Evolutionary conservation across 441 rosid species (phyloP).

Genomic region (Corymbia citriodora): DNA sequence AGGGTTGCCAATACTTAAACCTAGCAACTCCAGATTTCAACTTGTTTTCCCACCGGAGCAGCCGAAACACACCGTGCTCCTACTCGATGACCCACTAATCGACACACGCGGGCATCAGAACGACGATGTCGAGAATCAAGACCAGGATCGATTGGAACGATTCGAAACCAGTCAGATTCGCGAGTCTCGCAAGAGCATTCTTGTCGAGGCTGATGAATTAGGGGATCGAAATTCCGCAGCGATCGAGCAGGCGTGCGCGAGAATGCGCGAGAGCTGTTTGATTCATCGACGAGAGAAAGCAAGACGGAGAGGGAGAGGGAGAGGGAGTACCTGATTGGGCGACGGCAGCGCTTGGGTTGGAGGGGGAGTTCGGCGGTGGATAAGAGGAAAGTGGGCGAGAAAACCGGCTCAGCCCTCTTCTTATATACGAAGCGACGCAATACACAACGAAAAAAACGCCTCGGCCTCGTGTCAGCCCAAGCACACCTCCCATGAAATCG

Average conservation of each 20-base stretch:
- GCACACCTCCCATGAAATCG: background rate
- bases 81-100: background rate
- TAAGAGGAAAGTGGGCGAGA: background rate
- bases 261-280: background rate
- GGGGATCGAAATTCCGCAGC: background rate
- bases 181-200: background rate
- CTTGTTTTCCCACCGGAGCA: background rate
- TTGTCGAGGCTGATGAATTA: background rate
- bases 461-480: background rate
- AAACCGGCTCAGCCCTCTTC: background rate
- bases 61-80: background rate
- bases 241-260: background rate
- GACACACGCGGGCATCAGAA: background rate
- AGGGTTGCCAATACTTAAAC: background rate
- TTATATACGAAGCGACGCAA: background rate
- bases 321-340: background rate
- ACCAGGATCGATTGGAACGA: background rate
- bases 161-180: background rate
- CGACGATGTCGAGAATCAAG: background rate
- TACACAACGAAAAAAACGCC: background rate
- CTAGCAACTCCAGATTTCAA: background rate
- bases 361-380: background rate
- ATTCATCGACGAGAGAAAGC: background rate
- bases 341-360: background rate
- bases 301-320: background rate